Evolutionary conservation across 2,329 filamentous ascomycete species (phyloP), one percentile per base, ranked within the genome.

Genomic region (Chaetomium strumarium): DNA sequence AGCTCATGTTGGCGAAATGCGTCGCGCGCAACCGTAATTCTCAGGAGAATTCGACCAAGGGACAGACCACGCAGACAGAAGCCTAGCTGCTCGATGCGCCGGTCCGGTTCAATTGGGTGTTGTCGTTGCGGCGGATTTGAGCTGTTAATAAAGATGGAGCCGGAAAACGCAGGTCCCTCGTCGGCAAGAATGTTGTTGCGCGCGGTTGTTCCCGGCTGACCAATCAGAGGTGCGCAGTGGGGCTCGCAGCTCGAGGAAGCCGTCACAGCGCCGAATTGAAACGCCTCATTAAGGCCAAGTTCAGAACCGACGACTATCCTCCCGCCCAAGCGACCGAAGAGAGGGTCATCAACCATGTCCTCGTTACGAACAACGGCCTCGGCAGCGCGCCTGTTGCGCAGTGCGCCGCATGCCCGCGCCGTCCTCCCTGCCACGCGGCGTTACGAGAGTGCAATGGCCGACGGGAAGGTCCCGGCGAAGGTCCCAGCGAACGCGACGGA

Each of bases 1-100:
- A 93, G 81, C 90, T 96, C 91, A 96, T 96, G 75, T 77, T 89
- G 80, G 72, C 68, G 67, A 67, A 61, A 12, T 49, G 50, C 42
- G 54, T 51, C 49, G 47, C 50, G 55, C 44, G 53, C 49, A 48
- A 45, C 54, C 49, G 49, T 50, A 55, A 51, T 51, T 36, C 38
- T 31, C 38, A 55, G 43, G 56, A 52, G 46, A 45, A 62, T 52
- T 64, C 58, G 61, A 58, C 53, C 6, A 42, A 24, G 17, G 45
- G 57, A 57, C 56, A 55, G 59, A 60, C 60, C 62, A 61, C 64
- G 55, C 49, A 49, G 55, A 52, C 31, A 42, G 34, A 45, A 50
- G 49, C 46, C 53, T 55, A 52, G 57, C 56, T 56, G 55, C 49
- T 53, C 41, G 44, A 43, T 48, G 39, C 51, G 55, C 51, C 19